phyloP scores from a whole-genome alignment of 2,329 filamentous ascomycete species.

The Cytospora piceae region DNA sequence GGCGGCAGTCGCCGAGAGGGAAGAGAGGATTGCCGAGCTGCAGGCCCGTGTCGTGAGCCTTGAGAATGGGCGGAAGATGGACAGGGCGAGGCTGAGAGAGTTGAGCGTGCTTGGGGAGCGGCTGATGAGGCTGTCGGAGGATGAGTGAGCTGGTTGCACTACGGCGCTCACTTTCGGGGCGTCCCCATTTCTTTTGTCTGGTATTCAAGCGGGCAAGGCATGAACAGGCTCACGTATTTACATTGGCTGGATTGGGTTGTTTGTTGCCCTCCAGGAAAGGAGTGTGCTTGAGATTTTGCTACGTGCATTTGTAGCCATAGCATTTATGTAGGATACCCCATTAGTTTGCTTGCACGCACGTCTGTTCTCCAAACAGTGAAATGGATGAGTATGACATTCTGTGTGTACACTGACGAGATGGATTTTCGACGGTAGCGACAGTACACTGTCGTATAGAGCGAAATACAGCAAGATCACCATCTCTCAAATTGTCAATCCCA shows the following conservation, averaged over 20 bases:
- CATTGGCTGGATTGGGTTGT: not conserved
- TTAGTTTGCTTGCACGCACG: not conserved
- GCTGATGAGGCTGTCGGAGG: slow-evolving; percentile 22
- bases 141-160: not conserved
- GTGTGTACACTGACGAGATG: not conserved
- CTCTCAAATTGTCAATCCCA: not conserved
- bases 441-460: not conserved
- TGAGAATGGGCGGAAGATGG: slow-evolving; percentile 39
- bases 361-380: not conserved
- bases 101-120: slow-evolving; percentile 22
- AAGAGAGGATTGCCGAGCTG: slow-evolving; percentile 48
- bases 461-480: not conserved
- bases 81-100: slow-evolving; percentile 27
- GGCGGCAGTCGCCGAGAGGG: slow-evolving; percentile 63
- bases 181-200: not conserved
- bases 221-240: not conserved
- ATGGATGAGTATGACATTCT: not conserved
- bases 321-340: not conserved
- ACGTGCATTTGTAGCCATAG: not conserved
- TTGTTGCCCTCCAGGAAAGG: not conserved
- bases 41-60: slow-evolving; percentile 44
- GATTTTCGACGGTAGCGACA: not conserved
- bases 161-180: not conserved
- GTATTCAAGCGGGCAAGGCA: not conserved
- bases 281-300: not conserved